Percentiles rank a stretch among this genome's conserved stretches.
Evolutionary conservation across 805 yeast genomes (phyloP).

Genomic region (Candida jianshihensis): DNA sequence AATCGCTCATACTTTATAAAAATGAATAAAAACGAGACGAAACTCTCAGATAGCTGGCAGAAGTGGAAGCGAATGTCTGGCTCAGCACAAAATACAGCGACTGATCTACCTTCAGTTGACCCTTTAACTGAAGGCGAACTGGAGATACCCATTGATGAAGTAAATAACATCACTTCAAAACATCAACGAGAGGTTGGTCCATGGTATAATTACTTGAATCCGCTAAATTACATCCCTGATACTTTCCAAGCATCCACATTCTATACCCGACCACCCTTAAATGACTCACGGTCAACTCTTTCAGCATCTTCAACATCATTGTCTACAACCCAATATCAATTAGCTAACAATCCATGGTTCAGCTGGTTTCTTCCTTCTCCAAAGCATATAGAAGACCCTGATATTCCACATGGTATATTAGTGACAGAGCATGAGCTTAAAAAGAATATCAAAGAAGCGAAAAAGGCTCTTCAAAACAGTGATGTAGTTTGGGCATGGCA

Average conservation of each 20-base stretch:
- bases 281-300: no score
- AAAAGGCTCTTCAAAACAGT: constrained; percentile 9
- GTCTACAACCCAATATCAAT: neutral
- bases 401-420: constrained; percentile 7
- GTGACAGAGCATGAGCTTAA: constrained; percentile 14
- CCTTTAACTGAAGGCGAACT: constrained; percentile 5
- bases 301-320: constrained; percentile 5
- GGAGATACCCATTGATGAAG: no score
- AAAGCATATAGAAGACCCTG: constrained; percentile 3
- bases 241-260: neutral
- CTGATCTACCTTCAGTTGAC: constrained; percentile 13
- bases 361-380: constrained; percentile 11
- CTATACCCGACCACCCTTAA: no score
- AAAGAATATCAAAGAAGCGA: constrained; percentile 14
- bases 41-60: constrained; percentile 12
- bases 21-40: neutral
- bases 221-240: constrained; percentile 2
- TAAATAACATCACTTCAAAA: no score
- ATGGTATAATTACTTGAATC: constrained; percentile 6
- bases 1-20: no score
- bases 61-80: constrained; percentile 20
- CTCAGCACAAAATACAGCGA: constrained; percentile 12
- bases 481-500: constrained; percentile 23
- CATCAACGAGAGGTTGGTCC: neutral
- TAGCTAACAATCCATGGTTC: constrained; percentile 7